A percentile compares a stretch with the other conserved stretches of the same genome.
Evolutionary conservation across 805 yeast genomes (phyloP).

Genomic region (Millerozyma acaciae): DNA sequence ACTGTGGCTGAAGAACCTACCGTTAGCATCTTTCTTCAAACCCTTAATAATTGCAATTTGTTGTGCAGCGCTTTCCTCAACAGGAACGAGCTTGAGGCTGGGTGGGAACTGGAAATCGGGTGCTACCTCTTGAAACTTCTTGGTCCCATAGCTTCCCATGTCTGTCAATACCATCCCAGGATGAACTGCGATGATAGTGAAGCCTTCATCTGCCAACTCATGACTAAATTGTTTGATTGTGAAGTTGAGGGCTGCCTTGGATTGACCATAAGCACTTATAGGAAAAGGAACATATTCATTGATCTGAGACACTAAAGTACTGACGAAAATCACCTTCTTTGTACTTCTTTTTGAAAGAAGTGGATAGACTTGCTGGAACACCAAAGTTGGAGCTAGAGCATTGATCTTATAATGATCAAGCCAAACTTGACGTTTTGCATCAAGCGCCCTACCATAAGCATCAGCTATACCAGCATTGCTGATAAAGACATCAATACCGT

Average conservation of each 20-base stretch:
- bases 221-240: constrained; percentile 18
- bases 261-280: constrained; percentile 24
- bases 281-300: constrained; percentile 16
- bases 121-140: neutral
- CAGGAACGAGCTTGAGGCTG: too few relatives aligned
- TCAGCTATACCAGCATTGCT: constrained; percentile 26
- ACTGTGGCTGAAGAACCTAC: too few relatives aligned
- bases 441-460: constrained; percentile 12
- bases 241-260: constrained; percentile 36
- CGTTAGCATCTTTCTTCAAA: too few relatives aligned
- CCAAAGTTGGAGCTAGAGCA: constrained; percentile 28
- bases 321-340: constrained; percentile 25
- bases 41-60: too few relatives aligned
- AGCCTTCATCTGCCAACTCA: constrained; percentile 21
- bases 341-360: constrained; percentile 17
- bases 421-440: constrained; percentile 15
- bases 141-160: constrained; percentile 15
- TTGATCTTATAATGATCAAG: constrained; percentile 16
- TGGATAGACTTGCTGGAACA: constrained; percentile 23
- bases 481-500: constrained; percentile 29
- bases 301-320: constrained; percentile 25
- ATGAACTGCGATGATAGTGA: constrained; percentile 26
- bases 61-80: too few relatives aligned
- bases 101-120: too few relatives aligned
- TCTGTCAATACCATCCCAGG: constrained; percentile 42